Evolutionary conservation across 306 rosid species (phyloP).

Genomic region (Fragaria ananassa): DNA sequence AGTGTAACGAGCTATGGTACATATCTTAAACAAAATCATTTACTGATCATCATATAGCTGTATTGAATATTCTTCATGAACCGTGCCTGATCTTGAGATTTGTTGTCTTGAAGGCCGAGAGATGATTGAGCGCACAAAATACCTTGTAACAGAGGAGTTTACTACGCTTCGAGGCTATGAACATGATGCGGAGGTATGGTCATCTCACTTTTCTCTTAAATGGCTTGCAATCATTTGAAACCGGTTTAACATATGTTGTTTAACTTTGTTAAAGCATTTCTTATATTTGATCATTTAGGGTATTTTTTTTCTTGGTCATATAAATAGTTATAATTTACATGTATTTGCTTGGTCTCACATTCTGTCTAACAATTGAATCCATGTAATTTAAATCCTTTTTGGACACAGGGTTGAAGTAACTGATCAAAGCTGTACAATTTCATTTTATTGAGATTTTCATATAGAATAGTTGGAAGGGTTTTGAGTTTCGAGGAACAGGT

Average conservation of each 20-base stretch:
- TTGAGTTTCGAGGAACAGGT: not conserved
- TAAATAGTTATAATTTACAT: not conserved
- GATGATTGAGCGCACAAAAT: conserved; percentile 93
- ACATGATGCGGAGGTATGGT: conserved; percentile 77
- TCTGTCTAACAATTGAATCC: not conserved
- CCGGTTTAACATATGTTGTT: not conserved
- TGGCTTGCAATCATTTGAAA: not conserved
- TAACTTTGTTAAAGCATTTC: not conserved
- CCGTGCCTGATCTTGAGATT: conserved; percentile 27
- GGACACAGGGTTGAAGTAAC: not conserved
- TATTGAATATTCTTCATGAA: conserved; percentile 8
- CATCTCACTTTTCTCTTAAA: conserved; percentile 13
- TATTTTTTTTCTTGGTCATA: not conserved
- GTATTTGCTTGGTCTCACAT: not conserved
- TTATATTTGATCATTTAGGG: not conserved
- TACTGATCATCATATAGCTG: conserved; percentile 1
- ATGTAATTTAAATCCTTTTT: not conserved
- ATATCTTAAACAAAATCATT: conserved; percentile 14
- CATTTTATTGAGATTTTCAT: not conserved
- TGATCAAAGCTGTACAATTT: not conserved
- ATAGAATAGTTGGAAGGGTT: not conserved
- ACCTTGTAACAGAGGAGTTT: conserved; percentile 82
- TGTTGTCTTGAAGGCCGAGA: conserved; percentile 70
- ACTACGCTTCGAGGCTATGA: conserved; percentile 69
- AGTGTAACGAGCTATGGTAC: conserved; percentile 99